Evolutionary conservation across 768 basidiomycete genomes (phyloP).

Genomic region (Suillus paluster): DNA sequence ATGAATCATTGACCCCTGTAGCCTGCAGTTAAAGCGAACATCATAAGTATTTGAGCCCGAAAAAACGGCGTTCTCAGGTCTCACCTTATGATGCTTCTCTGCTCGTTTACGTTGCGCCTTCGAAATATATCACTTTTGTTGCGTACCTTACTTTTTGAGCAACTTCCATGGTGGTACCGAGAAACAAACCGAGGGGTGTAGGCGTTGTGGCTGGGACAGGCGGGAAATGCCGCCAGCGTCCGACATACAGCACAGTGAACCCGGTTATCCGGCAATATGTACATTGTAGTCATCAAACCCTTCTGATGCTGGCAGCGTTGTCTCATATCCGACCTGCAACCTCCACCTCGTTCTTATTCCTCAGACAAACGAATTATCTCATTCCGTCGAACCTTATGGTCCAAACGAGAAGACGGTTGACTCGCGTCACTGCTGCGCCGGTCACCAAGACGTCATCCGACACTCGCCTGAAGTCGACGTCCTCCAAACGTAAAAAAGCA

Average conservation of each 20-base stretch:
- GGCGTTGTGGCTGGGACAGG: no score
- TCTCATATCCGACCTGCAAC: constrained; percentile 58
- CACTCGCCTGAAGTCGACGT: not conserved
- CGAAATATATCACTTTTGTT: not conserved
- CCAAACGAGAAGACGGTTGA: constrained; percentile 23
- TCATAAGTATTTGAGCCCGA: not conserved
- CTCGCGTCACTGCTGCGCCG: constrained; percentile 3
- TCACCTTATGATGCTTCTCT: not conserved
- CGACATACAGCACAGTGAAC: no score
- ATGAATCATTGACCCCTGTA: no score
- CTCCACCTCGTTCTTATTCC: not conserved
- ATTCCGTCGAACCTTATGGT: constrained; percentile 20
- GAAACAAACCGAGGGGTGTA: not conserved
- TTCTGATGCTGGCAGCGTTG: constrained; percentile 47
- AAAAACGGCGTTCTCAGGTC: not conserved
- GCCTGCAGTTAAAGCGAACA: not conserved
- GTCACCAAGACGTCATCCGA: not conserved
- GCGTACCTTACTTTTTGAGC: not conserved
- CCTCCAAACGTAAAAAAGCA: not conserved
- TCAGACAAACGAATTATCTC: not conserved
- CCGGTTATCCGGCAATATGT: no score
- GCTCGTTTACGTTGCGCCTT: not conserved
- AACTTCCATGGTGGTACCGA: not conserved
- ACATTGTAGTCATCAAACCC: no score
- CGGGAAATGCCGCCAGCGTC: not conserved